phyloP scores from a whole-genome alignment of 2,329 filamentous ascomycete species.

The Sporothrix protearum region DNA sequence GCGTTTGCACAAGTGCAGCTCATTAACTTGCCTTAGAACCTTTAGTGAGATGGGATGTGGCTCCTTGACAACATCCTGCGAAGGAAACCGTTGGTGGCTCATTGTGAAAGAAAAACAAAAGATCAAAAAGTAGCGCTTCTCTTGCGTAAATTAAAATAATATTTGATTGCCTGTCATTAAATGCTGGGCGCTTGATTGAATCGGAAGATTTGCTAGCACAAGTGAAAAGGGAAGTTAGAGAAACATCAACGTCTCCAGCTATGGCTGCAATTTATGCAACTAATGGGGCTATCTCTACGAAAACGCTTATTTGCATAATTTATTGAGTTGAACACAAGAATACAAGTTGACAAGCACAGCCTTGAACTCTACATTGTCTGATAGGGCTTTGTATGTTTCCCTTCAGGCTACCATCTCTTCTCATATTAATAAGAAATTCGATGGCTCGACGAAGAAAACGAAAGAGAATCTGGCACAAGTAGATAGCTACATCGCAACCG shows the following conservation, averaged over 20 bases:
- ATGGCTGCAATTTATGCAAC: not conserved
- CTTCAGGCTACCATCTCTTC: not conserved
- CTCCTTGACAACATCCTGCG: constrained; percentile 62
- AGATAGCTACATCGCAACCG: not conserved
- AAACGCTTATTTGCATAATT: constrained; percentile 3
- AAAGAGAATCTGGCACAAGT: not conserved
- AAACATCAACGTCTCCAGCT: not conserved
- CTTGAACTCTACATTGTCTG: not conserved
- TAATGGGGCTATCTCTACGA: not conserved
- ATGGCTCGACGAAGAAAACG: not conserved
- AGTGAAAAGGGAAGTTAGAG: not conserved
- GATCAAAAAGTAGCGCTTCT: no score
- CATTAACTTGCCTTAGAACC: constrained; percentile 56
- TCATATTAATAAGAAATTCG: not conserved
- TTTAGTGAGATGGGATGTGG: constrained; percentile 76
- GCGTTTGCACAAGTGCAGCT: not conserved
- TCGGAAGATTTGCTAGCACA: not conserved
- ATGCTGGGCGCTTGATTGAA: not conserved
- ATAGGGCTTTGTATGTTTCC: not conserved
- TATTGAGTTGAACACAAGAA: not conserved
- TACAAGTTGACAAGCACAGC: not conserved
- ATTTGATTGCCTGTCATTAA: no score
- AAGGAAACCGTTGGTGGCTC: constrained; percentile 58
- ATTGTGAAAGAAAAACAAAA: no score
- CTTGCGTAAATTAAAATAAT: no score